These are phyloP conservation scores for Aspergillus baeticus DNA, from an alignment of 495 filamentous ascomycete species.

Conservation along the genomic window DNA sequence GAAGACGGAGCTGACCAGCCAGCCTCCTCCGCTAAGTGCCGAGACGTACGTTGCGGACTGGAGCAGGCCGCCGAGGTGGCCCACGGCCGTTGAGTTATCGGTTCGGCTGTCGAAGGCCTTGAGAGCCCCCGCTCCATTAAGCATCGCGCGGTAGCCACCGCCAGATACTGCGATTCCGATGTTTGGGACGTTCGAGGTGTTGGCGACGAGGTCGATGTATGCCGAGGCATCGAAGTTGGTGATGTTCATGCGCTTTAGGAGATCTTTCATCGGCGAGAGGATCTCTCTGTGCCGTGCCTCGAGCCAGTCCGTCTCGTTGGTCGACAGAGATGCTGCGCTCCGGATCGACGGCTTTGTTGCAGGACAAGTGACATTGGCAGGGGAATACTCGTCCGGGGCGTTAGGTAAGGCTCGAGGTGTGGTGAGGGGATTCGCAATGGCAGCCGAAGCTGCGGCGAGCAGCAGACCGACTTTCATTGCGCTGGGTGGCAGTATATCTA, in stretches of 20 bases:
- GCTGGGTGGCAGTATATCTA: too few species aligned
- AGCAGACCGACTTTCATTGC: too few species aligned
- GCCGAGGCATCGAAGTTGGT: slow-evolving; percentile 67
- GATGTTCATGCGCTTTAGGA: slow-evolving; percentile 72
- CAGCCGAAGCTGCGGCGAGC: too few species aligned
- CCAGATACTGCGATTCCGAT: slow-evolving; percentile 60
- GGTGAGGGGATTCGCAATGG: slow-evolving; percentile 16
- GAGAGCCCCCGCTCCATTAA: slow-evolving; percentile 86
- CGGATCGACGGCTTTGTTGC: slow-evolving; percentile 50
- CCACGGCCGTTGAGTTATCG: slow-evolving; percentile 57
- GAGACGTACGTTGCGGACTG: slow-evolving; percentile 81
- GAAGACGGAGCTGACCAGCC: slow-evolving; percentile 83
- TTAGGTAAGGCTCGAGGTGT: slow-evolving; percentile 33
- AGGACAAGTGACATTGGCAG: slow-evolving; percentile 40
- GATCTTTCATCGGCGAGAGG: slow-evolving; percentile 65
- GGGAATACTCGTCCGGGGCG: slow-evolving; percentile 49
- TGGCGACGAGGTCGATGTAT: slow-evolving; percentile 64
- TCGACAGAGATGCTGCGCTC: slow-evolving; percentile 56
- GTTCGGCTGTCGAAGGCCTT: slow-evolving; percentile 83
- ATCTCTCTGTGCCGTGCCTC: slow-evolving; percentile 51
- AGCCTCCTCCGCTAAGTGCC: slow-evolving; percentile 83
- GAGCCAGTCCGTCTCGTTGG: slow-evolving; percentile 70
- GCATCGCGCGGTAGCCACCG: slow-evolving; percentile 80
- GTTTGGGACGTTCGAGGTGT: slow-evolving; percentile 59
- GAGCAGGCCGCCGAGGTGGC: slow-evolving; percentile 80